phyloP scores from a whole-genome alignment of 805 yeast genomes.

The Saccharomycopsis sp. region DNA sequence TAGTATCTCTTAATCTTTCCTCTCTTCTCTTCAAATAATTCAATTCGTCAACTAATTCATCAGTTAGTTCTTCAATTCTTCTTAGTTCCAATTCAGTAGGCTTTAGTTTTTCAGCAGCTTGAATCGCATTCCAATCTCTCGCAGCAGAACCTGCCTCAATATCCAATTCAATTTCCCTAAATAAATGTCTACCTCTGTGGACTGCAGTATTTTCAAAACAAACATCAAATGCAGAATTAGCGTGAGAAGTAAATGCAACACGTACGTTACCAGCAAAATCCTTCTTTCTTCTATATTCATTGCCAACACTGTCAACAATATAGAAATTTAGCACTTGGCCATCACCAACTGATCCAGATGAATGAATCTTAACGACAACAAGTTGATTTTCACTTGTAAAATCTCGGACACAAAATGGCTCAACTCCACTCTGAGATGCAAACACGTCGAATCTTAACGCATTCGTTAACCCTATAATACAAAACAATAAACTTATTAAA shows the following conservation, averaged over 20 bases:
- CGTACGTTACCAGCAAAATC: constrained; percentile 67
- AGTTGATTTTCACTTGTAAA: constrained; percentile 78
- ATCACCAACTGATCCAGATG: constrained; percentile 74
- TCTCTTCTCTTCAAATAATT: constrained; percentile 83
- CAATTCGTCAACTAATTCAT: constrained; percentile 73
- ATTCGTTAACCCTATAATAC: constrained; percentile 1
- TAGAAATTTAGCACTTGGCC: constrained; percentile 72
- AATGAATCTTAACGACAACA: constrained; percentile 75
- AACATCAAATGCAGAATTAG: constrained; percentile 80
- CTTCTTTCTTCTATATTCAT: constrained; percentile 72
- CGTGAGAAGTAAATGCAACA: constrained; percentile 79
- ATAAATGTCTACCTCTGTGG: constrained; percentile 36
- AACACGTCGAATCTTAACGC: constrained; percentile 21
- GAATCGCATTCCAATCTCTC: constrained; percentile 94
- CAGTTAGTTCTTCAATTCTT: constrained; percentile 77
- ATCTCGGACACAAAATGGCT: constrained; percentile 84
- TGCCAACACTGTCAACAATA: constrained; percentile 74
- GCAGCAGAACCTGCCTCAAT: constrained; percentile 96
- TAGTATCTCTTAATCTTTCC: constrained; percentile 89
- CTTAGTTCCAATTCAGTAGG: constrained; percentile 89
- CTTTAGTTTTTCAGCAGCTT: constrained; percentile 85
- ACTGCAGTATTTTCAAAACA: constrained; percentile 68
- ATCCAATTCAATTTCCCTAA: constrained; percentile 79
- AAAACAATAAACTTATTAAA: neutral
- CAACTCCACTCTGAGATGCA: constrained; percentile 5